Evolutionary conservation across 106 monocot species (phyloP).

Genomic region (Platanthera zijinensis): DNA sequence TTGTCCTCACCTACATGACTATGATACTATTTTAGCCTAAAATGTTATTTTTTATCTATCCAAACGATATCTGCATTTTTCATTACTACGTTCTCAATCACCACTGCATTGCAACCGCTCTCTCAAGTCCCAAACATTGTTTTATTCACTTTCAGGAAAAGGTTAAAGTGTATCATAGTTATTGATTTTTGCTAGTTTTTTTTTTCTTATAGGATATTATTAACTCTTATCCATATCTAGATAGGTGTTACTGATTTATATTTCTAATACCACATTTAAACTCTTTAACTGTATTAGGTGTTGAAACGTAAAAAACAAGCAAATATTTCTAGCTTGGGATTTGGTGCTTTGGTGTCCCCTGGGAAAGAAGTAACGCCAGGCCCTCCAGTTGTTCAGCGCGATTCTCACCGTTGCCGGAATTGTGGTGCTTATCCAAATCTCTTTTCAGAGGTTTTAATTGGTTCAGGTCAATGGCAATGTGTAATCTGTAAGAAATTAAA

Average conservation of each 20-base stretch:
- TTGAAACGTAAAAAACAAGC: constrained; percentile 69
- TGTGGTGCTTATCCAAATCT: constrained; percentile 89
- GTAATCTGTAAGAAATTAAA: constrained; percentile 82
- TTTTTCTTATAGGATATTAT: neutral
- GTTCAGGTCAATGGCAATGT: constrained; percentile 96
- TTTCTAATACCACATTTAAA: neutral
- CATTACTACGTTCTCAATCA: no score
- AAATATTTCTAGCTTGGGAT: constrained; percentile 76
- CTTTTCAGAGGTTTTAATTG: constrained; percentile 67
- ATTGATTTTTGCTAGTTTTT: constrained; percentile 2
- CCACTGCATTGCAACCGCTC: no score
- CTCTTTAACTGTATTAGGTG: constrained; percentile 31
- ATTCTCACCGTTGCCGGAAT: constrained; percentile 77
- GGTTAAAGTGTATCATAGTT: no score
- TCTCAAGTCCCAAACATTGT: no score
- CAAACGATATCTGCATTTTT: no score
- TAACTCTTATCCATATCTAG: neutral
- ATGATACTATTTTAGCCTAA: no score
- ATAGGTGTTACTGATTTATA: neutral
- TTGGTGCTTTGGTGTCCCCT: constrained; percentile 88
- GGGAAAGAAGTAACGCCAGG: constrained; percentile 76
- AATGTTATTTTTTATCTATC: no score
- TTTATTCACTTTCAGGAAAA: no score
- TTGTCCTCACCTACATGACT: no score
- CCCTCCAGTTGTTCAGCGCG: constrained; percentile 65